These are phyloP conservation scores for Discostella pseudostelligera DNA, from an alignment of 108 stramenopile species.

Conservation along the genomic window DNA sequence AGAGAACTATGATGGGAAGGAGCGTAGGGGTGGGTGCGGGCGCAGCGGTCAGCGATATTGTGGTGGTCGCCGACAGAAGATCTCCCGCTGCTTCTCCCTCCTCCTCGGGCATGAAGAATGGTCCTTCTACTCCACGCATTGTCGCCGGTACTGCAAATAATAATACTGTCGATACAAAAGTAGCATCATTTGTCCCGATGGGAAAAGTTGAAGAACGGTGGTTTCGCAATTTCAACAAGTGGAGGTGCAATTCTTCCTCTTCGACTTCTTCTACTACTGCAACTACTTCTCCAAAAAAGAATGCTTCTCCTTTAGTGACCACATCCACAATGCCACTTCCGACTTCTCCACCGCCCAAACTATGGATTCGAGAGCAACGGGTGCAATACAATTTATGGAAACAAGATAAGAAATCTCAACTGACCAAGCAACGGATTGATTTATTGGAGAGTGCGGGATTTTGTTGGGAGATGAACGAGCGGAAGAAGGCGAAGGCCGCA, in stretches of 20 bases:
- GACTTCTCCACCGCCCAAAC: slow-evolving; percentile 6
- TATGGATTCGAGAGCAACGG: slow-evolving; percentile 15
- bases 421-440: slow-evolving; percentile 7
- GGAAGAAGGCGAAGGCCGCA: not conserved
- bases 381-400: slow-evolving; percentile 1
- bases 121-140: too few relatives aligned
- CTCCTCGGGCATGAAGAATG: too few relatives aligned
- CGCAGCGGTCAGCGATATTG: not conserved
- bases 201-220: slow-evolving; percentile 15
- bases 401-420: slow-evolving; percentile 13
- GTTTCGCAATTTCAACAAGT: slow-evolving; percentile 17
- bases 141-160: too few relatives aligned
- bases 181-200: slow-evolving; percentile 3
- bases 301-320: too few relatives aligned
- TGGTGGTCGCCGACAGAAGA: too few relatives aligned
- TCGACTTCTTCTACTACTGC: too few relatives aligned
- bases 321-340: too few relatives aligned
- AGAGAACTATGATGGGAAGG: not conserved
- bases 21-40: too few relatives aligned
- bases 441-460: slow-evolving; percentile 19
- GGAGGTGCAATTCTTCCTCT: too few relatives aligned
- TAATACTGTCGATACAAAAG: not conserved
- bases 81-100: too few relatives aligned
- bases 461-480: slow-evolving; percentile 4
- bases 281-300: too few relatives aligned